Percentiles rank a stretch among this genome's conserved stretches.
Evolutionary conservation across 345 rosid species (phyloP).

Genomic region (Salix arbutifolia): DNA sequence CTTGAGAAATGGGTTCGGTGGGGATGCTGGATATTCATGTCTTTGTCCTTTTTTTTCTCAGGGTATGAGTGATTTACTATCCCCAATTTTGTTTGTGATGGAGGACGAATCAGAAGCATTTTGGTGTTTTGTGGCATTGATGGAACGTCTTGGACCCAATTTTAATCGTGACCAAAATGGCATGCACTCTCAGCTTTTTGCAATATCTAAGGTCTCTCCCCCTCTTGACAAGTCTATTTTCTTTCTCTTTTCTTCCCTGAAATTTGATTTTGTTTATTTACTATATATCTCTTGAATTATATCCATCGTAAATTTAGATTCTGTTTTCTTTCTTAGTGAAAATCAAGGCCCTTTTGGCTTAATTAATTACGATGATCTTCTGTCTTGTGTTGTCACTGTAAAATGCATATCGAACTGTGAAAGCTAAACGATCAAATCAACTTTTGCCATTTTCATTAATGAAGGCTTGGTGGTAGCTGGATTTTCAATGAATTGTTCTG

Average conservation of each 20-base stretch:
- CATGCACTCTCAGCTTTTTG: slow-evolving; percentile 97
- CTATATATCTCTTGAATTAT: not conserved
- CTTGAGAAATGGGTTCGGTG: not conserved
- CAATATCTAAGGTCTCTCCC: slow-evolving; percentile 75
- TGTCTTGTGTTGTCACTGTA: not conserved
- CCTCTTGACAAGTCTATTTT: not conserved
- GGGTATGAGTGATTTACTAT: slow-evolving; percentile 97
- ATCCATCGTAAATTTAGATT: not conserved
- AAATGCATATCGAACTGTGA: not conserved
- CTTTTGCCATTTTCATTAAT: no score
- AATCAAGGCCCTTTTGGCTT: not conserved
- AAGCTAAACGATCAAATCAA: not conserved
- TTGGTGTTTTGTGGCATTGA: slow-evolving; percentile 93
- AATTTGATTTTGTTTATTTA: not conserved
- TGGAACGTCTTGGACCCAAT: slow-evolving; percentile 99
- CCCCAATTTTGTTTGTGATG: slow-evolving; percentile 88
- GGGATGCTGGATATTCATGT: not conserved
- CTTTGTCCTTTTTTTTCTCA: slow-evolving; percentile 21
- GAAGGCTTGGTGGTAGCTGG: not conserved
- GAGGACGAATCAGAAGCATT: slow-evolving; percentile 86
- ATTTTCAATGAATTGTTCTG: not conserved
- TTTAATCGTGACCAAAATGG: slow-evolving; percentile 97
- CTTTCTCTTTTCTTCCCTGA: not conserved
- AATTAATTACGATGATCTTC: not conserved
- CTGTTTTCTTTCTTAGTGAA: not conserved